Conservation (phyloP, 2,329 filamentous ascomycete species). For the Alternaria rosae region DNA sequence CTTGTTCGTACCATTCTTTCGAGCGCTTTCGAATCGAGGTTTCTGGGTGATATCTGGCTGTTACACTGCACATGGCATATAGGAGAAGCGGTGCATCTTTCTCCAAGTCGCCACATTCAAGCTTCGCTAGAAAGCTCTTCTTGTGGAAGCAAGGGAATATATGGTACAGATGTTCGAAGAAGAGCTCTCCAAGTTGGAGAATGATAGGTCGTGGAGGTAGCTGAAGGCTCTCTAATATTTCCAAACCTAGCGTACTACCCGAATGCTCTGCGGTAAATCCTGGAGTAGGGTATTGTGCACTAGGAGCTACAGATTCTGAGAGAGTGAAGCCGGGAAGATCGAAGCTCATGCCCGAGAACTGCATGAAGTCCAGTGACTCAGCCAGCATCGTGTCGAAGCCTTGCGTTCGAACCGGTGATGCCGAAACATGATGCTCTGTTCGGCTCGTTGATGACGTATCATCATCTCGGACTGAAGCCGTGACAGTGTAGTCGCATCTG, state of each 20-base stretch:
- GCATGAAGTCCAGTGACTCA: constrained; percentile 10
- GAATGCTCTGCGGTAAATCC: background rate
- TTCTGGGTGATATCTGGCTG: constrained; percentile 34
- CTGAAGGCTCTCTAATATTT: constrained; percentile 10
- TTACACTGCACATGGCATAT: constrained; percentile 37
- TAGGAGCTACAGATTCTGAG: background rate
- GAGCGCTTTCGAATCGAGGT: constrained; percentile 23
- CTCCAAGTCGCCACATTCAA: constrained; percentile 25
- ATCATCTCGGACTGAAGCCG: background rate
- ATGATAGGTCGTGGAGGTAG: constrained; percentile 27
- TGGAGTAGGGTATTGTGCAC: constrained; percentile 1
- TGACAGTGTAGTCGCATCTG: constrained; percentile 30
- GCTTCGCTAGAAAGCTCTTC: constrained; percentile 20
- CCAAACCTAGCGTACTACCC: constrained; percentile 1
- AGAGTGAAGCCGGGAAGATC: constrained; percentile 1
- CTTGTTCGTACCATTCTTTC: constrained; percentile 39
- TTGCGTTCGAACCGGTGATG: background rate
- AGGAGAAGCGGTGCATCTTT: constrained; percentile 31
- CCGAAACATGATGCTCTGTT: background rate
- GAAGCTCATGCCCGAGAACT: constrained; percentile 18
- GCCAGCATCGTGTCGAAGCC: background rate
- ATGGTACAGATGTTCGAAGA: constrained; percentile 34
- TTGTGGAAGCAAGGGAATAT: constrained; percentile 42
- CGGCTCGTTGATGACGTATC: background rate
- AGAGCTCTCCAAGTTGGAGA: constrained; percentile 32